A percentile compares a stretch with the other conserved stretches of the same genome.
phyloP scores from a whole-genome alignment of 768 basidiomycete species.

The Macrolepiota dolichaula region DNA sequence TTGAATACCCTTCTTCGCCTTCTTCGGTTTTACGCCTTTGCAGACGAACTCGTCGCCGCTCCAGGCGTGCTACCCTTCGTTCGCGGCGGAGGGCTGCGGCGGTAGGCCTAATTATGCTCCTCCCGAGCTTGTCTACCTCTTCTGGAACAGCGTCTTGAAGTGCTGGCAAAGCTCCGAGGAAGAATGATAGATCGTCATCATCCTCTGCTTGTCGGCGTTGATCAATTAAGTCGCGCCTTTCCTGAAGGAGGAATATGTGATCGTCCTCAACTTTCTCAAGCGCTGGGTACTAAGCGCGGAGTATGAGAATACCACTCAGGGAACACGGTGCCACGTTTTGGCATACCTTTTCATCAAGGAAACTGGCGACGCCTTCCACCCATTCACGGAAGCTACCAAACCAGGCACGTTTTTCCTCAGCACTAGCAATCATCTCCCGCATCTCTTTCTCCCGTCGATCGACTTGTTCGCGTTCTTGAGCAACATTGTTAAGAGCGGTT shows the following conservation, averaged over 20 bases:
- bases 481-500: conserved; percentile 50
- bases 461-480: conserved; percentile 60
- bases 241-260: conserved; percentile 66
- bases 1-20: conserved; percentile 83
- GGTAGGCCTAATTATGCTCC: conserved; percentile 43
- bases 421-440: conserved; percentile 67
- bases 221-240: conserved; percentile 66
- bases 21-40: conserved; percentile 21
- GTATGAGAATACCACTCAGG: conserved; percentile 2
- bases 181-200: conserved; percentile 71
- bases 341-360: conserved; percentile 82
- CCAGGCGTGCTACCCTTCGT: conserved; percentile 54
- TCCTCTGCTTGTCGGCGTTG: conserved; percentile 74
- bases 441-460: conserved; percentile 70
- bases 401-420: conserved; percentile 81
- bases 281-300: conserved; percentile 58
- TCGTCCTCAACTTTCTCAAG: conserved; percentile 80
- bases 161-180: conserved; percentile 54
- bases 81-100: conserved; percentile 44
- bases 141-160: conserved; percentile 20
- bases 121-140: conserved; percentile 63
- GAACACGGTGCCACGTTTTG: conserved; percentile 7
- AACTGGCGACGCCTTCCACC: conserved; percentile 80
- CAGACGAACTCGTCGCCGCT: conserved; percentile 49
- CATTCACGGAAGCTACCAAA: conserved; percentile 75